These are phyloP conservation scores for Puccinia polysora DNA, from an alignment of 1,284 basidiomycete genomes.

Conservation along the genomic window DNA sequence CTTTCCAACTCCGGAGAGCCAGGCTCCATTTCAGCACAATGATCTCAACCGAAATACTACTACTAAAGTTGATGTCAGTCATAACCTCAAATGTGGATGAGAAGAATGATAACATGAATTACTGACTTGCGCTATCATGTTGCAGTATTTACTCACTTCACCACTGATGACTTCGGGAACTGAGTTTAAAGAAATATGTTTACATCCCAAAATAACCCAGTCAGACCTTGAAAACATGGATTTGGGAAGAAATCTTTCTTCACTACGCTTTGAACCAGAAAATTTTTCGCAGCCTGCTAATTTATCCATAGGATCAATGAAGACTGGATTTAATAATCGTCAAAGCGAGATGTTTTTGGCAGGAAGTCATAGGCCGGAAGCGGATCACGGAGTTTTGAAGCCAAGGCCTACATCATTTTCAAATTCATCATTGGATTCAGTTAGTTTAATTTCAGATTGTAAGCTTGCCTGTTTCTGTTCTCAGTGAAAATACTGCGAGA, in stretches of 20 bases:
- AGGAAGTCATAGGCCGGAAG: not conserved
- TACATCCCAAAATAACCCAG: not conserved
- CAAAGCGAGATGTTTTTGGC: not conserved
- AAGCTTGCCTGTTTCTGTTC: not conserved
- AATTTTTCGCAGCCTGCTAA: not conserved
- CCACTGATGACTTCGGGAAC: not conserved
- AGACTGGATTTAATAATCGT: not conserved
- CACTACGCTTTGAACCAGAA: not conserved
- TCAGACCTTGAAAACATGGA: not conserved
- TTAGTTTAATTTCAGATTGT: slow-evolving; percentile 12
- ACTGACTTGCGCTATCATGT: not conserved
- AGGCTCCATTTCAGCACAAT: not conserved
- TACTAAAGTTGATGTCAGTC: no score
- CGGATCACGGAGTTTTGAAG: not conserved
- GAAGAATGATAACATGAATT: no score
- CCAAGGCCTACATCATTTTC: not conserved
- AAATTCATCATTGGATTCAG: not conserved
- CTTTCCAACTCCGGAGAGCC: not conserved
- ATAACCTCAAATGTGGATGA: no score
- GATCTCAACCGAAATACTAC: not conserved
- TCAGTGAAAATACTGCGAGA: no score
- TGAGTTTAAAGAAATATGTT: not conserved
- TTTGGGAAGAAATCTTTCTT: not conserved
- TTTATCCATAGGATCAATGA: not conserved
- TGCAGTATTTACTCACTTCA: not conserved